Evolutionary conservation across 2,329 filamentous ascomycete species (phyloP).

Genomic region (Ascochyta pisi): DNA sequence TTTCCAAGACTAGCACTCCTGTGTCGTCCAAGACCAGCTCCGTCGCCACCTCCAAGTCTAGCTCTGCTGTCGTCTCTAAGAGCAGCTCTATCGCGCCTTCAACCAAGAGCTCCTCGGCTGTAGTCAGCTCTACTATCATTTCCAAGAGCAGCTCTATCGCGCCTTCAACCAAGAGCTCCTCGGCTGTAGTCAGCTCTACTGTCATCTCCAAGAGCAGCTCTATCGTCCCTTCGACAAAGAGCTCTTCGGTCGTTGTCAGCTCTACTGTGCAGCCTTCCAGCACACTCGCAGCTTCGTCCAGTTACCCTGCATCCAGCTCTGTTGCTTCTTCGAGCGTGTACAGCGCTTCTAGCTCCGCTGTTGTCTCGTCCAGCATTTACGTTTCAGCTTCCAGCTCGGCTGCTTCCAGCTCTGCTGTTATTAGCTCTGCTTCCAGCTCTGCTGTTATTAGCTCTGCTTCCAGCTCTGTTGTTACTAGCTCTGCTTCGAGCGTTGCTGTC

Average conservation of each 20-base stretch:
- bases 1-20: slow-evolving; percentile 7
- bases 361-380: not conserved
- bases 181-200: slow-evolving; percentile 4
- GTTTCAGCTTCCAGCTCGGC: not conserved
- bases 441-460: not conserved
- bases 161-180: slow-evolving; percentile 9
- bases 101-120: slow-evolving; percentile 8
- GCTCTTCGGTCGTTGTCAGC: slow-evolving; percentile 9
- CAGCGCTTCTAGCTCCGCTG: not conserved
- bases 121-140: slow-evolving; percentile 6
- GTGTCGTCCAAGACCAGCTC: slow-evolving; percentile 9
- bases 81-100: slow-evolving; percentile 1
- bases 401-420: too few species aligned
- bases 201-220: slow-evolving; percentile 7
- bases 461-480: not conserved
- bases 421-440: too few species aligned
- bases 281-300: slow-evolving; percentile 5
- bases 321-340: not conserved
- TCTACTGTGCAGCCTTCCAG: slow-evolving; percentile 9
- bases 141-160: slow-evolving; percentile 4
- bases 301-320: slow-evolving; percentile 4
- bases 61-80: slow-evolving; percentile 2
- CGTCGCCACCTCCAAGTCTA: slow-evolving; percentile 1
- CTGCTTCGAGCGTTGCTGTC: not conserved
- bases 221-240: slow-evolving; percentile 1